Conservation (phyloP, 768 basidiomycete genomes). For the Chalciporus piperatus region DNA sequence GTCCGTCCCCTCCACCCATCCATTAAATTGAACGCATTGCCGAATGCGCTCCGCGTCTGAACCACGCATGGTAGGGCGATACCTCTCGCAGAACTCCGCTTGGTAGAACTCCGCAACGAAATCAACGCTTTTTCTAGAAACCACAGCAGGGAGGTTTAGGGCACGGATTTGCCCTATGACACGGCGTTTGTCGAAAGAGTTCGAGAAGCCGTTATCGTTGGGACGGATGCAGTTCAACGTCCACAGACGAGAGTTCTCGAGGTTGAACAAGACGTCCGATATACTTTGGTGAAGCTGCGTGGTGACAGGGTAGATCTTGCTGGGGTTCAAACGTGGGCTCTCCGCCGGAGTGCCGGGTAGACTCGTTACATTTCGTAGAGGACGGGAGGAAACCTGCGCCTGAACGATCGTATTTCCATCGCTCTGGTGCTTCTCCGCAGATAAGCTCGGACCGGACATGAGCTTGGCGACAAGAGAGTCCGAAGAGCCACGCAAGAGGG, state of each 20-base stretch:
- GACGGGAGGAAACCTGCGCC: constrained; percentile 59
- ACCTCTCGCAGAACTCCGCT: constrained; percentile 49
- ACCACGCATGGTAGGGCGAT: constrained; percentile 49
- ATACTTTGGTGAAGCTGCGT: constrained; percentile 56
- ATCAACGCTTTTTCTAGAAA: constrained; percentile 48
- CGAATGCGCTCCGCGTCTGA: constrained; percentile 46
- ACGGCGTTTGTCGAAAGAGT: constrained; percentile 61
- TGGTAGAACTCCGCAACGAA: constrained; percentile 50
- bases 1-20: constrained; percentile 55
- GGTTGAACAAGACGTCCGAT: constrained; percentile 42
- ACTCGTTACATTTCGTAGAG: constrained; percentile 48
- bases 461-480: constrained; percentile 59
- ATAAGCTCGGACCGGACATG: constrained; percentile 59
- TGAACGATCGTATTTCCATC: constrained; percentile 59
- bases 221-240: constrained; percentile 60
- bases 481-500: constrained; percentile 47
- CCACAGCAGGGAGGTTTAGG: constrained; percentile 51
- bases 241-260: constrained; percentile 51
- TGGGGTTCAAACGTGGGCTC: constrained; percentile 44
- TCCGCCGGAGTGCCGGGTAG: constrained; percentile 31
- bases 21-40: constrained; percentile 47
- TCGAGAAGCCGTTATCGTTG: constrained; percentile 61
- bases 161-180: constrained; percentile 56
- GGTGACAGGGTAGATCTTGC: constrained; percentile 55
- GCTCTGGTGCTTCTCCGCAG: constrained; percentile 55